Conservation (phyloP, 208 protist species). For the Leishmania gerbilli region DNA sequence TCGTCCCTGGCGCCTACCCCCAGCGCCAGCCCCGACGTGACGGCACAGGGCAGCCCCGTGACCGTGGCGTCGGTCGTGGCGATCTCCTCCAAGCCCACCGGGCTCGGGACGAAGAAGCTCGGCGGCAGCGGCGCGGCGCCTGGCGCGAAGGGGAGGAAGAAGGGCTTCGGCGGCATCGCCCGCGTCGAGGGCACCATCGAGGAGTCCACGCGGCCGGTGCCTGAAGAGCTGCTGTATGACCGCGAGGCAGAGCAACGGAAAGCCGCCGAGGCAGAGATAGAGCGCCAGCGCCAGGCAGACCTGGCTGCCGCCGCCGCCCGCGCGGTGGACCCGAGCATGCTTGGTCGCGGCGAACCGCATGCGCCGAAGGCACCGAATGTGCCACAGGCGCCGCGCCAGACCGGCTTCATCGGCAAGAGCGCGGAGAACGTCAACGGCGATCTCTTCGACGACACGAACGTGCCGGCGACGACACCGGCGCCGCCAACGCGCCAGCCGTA, state of each 20-base stretch:
- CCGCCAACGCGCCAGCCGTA: constrained; percentile 3
- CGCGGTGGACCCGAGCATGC: constrained; percentile 24
- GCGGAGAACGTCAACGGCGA: constrained; percentile 35
- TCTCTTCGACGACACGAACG: constrained; percentile 30
- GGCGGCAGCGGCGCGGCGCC: constrained; percentile 19
- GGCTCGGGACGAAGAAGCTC: constrained; percentile 22
- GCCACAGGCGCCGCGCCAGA: constrained; percentile 23
- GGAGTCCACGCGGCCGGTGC: constrained; percentile 58
- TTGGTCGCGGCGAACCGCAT: constrained; percentile 3
- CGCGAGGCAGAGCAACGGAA: constrained; percentile 35
- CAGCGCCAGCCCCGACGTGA: constrained; percentile 9
- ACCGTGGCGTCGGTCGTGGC: constrained; percentile 33
- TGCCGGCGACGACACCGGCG: constrained; percentile 9
- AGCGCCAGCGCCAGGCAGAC: constrained; percentile 31
- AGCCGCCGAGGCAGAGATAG: constrained; percentile 35
- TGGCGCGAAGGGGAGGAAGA: constrained; percentile 42
- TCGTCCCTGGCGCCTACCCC: constrained; percentile 15
- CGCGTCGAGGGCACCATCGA: constrained; percentile 50
- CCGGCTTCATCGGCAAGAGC: constrained; percentile 29
- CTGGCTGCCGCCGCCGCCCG: constrained; percentile 29
- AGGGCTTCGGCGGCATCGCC: constrained; percentile 56
- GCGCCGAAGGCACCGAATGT: constrained; percentile 2
- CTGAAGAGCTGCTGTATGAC: constrained; percentile 54
- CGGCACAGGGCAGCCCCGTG: constrained; percentile 32
- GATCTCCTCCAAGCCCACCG: constrained; percentile 30